Evolutionary conservation across 179 eudicot genomes (phyloP).

Genomic region (Vitellaria paradoxa): DNA sequence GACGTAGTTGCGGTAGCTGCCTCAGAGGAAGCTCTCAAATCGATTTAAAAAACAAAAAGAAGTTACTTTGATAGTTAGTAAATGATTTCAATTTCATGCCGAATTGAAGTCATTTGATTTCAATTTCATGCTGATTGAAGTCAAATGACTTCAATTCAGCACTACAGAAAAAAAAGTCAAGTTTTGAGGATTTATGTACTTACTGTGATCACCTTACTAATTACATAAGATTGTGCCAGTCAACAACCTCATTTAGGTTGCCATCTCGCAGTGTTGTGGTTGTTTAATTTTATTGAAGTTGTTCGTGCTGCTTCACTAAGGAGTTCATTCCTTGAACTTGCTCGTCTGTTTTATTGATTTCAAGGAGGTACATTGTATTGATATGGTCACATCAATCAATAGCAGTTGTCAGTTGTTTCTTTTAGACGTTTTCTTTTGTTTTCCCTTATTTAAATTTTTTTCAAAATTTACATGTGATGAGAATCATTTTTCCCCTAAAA

Average conservation of each 20-base stretch:
- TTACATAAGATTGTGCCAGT: not conserved
- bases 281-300: not conserved
- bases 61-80: not conserved
- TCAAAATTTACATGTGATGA: not conserved
- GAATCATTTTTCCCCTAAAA: not conserved
- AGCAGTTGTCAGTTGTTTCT: too few species aligned
- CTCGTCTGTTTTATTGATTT: not conserved
- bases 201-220: not conserved
- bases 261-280: not conserved
- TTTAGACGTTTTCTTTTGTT: too few species aligned
- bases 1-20: constrained; percentile 7
- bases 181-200: not conserved
- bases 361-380: not conserved
- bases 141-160: not conserved
- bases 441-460: too few species aligned
- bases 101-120: not conserved
- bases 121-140: constrained; percentile 4
- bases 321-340: not conserved
- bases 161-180: not conserved
- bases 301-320: not conserved
- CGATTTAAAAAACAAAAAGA: too few species aligned
- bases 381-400: not conserved
- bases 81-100: not conserved
- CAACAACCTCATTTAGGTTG: constrained; percentile 2
- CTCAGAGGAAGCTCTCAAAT: not conserved